Base-by-base conservation (phyloP, 2,329 filamentous ascomycete genomes). In the Fusarium pseudocircinatum region DNA sequence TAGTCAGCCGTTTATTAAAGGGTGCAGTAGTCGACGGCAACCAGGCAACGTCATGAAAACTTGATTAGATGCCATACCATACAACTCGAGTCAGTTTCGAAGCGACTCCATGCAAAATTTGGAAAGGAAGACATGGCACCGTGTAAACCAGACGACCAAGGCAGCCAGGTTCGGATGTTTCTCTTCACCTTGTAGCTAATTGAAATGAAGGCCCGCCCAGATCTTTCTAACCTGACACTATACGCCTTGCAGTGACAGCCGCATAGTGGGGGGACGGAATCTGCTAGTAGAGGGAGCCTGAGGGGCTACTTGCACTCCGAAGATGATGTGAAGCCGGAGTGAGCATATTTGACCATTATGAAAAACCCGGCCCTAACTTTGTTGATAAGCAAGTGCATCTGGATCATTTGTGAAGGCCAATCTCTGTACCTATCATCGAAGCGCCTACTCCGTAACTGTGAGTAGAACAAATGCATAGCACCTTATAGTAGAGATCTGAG, bases 181-280 rank as follows among this genome's bases (percentile, higher is more conserved):
- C 68, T 66, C 57, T 67, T 54, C 47, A 50, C 62, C 56, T 59
- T 52, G 64, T 63, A 65, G 53, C 64, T 72, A 72, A 61, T 65
- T 28, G 57, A 60, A 58, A 56, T 46, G 47, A 69, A 52, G 53
- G 28, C 50, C 50, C 34, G 59, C 59, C 57, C 53, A 60, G 53
- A 62, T 63, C 62, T 42, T 60, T 40, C 61, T 69, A 75, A 74
- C 65, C 65, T 61, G 75, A 65, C 60, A 60, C 64, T 67, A 68
- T 54, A 61, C 43, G 56, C 70, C 72, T 61, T 56, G 72, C 47
- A 75, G 73, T 75, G 75, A 78, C 72, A 78, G 63, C 72, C 56
- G 63, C 63, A 57, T 46, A 65, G 74, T 73, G 74, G 76, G 69
- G 70, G 67, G 68, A 18, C 20, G 46, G 66, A 69, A 39, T 43